Conservation (phyloP, 371 early-diverging fungal genomes). For the Mucor sp. region DNA sequence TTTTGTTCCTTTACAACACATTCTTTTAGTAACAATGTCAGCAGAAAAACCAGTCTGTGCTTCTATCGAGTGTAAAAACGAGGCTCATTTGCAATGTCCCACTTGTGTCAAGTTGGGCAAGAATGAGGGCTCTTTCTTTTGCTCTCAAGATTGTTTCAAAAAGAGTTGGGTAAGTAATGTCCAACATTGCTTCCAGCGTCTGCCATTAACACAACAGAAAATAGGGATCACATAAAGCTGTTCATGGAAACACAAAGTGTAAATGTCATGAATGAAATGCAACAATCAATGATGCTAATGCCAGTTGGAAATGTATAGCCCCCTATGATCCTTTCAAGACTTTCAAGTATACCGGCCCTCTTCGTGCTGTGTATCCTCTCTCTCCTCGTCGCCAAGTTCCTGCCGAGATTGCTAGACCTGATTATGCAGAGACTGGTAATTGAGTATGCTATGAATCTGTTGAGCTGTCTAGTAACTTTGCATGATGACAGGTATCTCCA, state of each 20-base stretch:
- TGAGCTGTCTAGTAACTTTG: neutral
- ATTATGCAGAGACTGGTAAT: constrained; percentile 74
- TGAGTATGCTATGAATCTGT: neutral
- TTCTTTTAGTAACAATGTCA: constrained; percentile 1
- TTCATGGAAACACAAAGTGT: constrained; percentile 42
- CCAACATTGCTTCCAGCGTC: neutral
- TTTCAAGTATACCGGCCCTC: constrained; percentile 78
- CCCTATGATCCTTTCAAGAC: constrained; percentile 83
- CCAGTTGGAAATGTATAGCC: constrained; percentile 16
- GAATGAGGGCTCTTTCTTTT: constrained; percentile 69
- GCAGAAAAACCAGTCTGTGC: constrained; percentile 25
- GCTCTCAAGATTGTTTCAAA: constrained; percentile 91
- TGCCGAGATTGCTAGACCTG: constrained; percentile 74
- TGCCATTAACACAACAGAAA: neutral
- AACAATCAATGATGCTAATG: neutral
- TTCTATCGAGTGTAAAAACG: constrained; percentile 65
- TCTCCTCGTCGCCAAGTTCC: constrained; percentile 78
- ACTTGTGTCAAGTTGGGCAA: constrained; percentile 82
- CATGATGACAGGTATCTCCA: constrained; percentile 58
- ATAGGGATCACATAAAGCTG: constrained; percentile 60
- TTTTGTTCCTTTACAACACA: neutral
- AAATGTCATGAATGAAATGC: neutral
- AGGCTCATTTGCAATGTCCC: constrained; percentile 85
- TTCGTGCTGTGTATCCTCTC: constrained; percentile 89
- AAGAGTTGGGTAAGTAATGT: constrained; percentile 67